These are phyloP conservation scores for Oenanthe sinensis DNA, from an alignment of 129 eudicot species.

Conservation along the genomic window DNA sequence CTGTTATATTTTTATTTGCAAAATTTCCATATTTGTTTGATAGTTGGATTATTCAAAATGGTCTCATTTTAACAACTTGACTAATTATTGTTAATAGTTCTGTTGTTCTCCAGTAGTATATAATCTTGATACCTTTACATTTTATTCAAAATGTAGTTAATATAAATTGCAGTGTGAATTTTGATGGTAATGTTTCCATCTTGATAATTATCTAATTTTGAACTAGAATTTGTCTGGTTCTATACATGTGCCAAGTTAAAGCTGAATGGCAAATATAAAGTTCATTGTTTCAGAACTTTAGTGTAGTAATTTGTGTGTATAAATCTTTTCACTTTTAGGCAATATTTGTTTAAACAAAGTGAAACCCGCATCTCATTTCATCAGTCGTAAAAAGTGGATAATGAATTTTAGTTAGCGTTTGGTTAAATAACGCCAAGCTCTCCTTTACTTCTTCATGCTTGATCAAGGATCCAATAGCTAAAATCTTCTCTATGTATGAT, in stretches of 20 bases:
- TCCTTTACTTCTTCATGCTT: neutral
- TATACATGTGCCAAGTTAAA: neutral
- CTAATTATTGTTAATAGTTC: neutral
- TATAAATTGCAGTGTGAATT: neutral
- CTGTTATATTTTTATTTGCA: neutral
- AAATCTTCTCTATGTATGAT: neutral
- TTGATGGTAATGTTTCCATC: neutral
- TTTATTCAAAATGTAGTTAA: too few relatives aligned
- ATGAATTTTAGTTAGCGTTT: neutral
- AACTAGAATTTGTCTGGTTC: neutral
- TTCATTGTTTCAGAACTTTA: neutral
- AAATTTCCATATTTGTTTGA: neutral
- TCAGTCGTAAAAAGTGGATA: neutral
- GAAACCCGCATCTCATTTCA: neutral
- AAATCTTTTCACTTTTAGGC: neutral
- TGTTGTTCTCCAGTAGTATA: neutral
- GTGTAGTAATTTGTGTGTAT: neutral
- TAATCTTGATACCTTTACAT: too few relatives aligned
- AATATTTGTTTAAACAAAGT: neutral
- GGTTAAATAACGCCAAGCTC: neutral
- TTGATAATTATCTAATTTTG: neutral
- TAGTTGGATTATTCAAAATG: neutral
- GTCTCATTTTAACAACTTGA: neutral
- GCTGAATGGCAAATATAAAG: neutral
- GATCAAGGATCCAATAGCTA: neutral